Base-by-base conservation (phyloP, 352 stramenopile species). In the Phytopythium kandeliae region DNA sequence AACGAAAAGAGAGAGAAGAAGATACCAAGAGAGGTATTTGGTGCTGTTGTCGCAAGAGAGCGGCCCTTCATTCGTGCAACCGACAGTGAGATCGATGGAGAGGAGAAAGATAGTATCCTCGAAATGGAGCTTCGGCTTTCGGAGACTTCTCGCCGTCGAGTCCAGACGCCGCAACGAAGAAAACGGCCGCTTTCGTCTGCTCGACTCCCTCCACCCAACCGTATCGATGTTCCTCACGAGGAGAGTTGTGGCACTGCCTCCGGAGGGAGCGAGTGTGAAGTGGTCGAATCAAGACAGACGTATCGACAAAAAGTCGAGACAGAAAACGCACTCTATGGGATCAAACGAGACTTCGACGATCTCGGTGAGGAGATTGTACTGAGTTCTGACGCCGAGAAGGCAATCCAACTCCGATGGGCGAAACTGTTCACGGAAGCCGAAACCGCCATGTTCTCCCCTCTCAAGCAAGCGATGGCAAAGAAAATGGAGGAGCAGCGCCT, bases 361-460 rank as follows among this genome's bases (percentile, higher is more conserved):
- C 43, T 85, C 5, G 73, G 67, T 6, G 76, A 76, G 30, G 73
- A 62, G 2, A 78, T 89, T n/a, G 65, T 55, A 2, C 70, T 87
- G 16, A 78, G 57, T 26, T n/a, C 52, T 0, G 76, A 89, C 24
- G 63, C 60, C 0, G 74, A 87, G 55, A 58, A 50, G 22, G 35
- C 57, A 4, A 78, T 80, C 69, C 61, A 80, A 28, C 62, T 72
- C 8, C 85, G 80, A 47, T 89, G 76, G 78, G 37, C 66, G n/a
- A 48, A 67, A 8, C 78, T 86, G 45, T 89, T 89, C 47, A 55
- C 49, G 9, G 57, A 74, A 13, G 74, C 76, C 0, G 78, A 89
- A 44, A 51, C 40, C 2, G 74, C 58, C 12, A 76, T 89, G 67
- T 87, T 89, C 28, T 67, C 67, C 2, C 60, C 65, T 0, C 51